Evolutionary conservation across 2,329 filamentous ascomycete species (phyloP).

Genomic region (Tetracladium maxilliforme): DNA sequence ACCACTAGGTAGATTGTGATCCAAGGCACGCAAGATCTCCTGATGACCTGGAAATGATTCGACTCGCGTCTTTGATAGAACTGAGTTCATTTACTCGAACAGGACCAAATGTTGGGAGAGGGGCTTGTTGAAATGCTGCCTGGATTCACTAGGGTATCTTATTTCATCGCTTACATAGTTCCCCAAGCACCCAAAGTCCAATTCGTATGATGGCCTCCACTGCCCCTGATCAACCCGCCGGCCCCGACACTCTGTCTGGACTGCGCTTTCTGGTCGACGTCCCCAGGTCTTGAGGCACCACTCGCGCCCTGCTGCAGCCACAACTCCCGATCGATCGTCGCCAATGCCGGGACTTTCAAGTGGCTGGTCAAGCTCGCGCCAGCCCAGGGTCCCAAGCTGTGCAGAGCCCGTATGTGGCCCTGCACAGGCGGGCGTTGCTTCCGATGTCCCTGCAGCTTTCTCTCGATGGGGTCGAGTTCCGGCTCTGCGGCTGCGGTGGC

Average conservation of each 20-base stretch:
- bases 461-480: slow-evolving; percentile 41
- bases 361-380: slow-evolving; percentile 58
- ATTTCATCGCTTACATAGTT: too few relatives aligned
- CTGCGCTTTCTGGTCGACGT: slow-evolving; percentile 35
- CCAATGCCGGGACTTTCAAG: slow-evolving; percentile 53
- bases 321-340: slow-evolving; percentile 55
- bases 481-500: too few relatives aligned
- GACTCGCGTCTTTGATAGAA: too few relatives aligned
- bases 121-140: too few relatives aligned
- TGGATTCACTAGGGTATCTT: too few relatives aligned
- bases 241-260: slow-evolving; percentile 52
- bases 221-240: slow-evolving; percentile 29
- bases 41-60: too few relatives aligned
- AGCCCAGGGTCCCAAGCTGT: slow-evolving; percentile 59
- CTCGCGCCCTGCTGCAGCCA: slow-evolving; percentile 53
- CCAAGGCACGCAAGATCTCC: too few relatives aligned
- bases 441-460: slow-evolving; percentile 33
- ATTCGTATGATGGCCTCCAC: slow-evolving; percentile 21
- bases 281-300: slow-evolving; percentile 44
- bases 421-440: slow-evolving; percentile 26
- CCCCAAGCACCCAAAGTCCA: slow-evolving; percentile 54
- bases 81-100: too few relatives aligned
- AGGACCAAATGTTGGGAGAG: too few relatives aligned
- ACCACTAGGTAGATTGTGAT: too few relatives aligned
- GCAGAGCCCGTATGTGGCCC: slow-evolving; percentile 48